These are phyloP conservation scores for Sutorius eximius DNA, from an alignment of 1,284 basidiomycete species.

Conservation along the genomic window DNA sequence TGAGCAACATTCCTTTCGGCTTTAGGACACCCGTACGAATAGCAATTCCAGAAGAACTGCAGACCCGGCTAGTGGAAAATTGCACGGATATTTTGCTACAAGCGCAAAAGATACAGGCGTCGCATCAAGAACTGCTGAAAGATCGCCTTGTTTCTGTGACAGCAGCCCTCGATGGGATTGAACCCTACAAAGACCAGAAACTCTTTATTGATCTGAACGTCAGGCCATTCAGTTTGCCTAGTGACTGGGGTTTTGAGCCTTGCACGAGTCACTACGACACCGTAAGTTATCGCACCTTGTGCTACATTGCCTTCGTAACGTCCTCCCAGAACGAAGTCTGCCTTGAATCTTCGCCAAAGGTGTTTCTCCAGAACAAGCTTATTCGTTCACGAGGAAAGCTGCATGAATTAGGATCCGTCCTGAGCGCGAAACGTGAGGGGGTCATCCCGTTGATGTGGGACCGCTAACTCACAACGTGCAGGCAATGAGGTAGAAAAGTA, in stretches of 20 bases:
- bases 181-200: slow-evolving; percentile 60
- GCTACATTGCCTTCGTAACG: background rate
- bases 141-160: slow-evolving; percentile 47
- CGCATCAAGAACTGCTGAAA: slow-evolving; percentile 60
- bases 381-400: slow-evolving; percentile 56
- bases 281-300: slow-evolving; percentile 38
- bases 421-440: slow-evolving; percentile 61
- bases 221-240: slow-evolving; percentile 60
- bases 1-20: slow-evolving; percentile 39
- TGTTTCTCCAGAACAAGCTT: slow-evolving; percentile 79
- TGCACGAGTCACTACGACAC: slow-evolving; percentile 73
- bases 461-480: slow-evolving; percentile 29
- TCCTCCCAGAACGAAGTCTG: slow-evolving; percentile 57
- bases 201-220: slow-evolving; percentile 73
- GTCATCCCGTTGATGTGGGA: background rate
- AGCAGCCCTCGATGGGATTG: slow-evolving; percentile 48
- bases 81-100: slow-evolving; percentile 54
- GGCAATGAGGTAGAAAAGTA: slow-evolving; percentile 60
- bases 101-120: slow-evolving; percentile 55
- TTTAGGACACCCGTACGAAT: slow-evolving; percentile 1
- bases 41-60: slow-evolving; percentile 55
- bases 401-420: slow-evolving; percentile 54
- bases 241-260: slow-evolving; percentile 75
- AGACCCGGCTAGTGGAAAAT: slow-evolving; percentile 57
- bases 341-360: slow-evolving; percentile 65